These are phyloP conservation scores for Penicillium sclerotiorum DNA, from an alignment of 2,329 filamentous ascomycete genomes.

Conservation along the genomic window DNA sequence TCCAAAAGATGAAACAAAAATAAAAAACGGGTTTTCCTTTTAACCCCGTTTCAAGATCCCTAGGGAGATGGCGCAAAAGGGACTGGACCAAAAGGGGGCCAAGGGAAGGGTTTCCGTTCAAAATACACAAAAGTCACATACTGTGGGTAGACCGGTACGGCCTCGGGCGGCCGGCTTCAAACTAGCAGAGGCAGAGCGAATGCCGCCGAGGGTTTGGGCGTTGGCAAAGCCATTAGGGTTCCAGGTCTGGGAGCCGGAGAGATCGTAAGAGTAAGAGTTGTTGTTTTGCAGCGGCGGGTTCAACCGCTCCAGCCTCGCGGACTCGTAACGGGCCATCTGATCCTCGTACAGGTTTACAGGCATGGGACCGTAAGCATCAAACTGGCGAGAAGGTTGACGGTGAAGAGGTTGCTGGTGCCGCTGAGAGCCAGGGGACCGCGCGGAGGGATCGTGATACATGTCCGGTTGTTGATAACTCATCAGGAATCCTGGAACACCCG, in stretches of 20 bases:
- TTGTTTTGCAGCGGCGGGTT: conserved; percentile 61
- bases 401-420: conserved; percentile 67
- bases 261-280: conserved; percentile 69
- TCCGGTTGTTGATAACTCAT: conserved; percentile 46
- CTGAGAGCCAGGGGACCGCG: conserved; percentile 74
- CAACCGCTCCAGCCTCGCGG: conserved; percentile 58
- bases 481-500: conserved; percentile 29
- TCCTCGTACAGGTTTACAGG: conserved; percentile 73
- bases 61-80: background rate
- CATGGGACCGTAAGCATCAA: conserved; percentile 72
- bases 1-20: too few species aligned
- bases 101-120: conserved; percentile 1
- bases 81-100: background rate
- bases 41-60: background rate
- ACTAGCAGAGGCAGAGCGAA: conserved; percentile 59
- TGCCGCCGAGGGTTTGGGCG: conserved; percentile 65
- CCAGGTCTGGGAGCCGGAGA: conserved; percentile 74
- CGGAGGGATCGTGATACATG: conserved; percentile 69
- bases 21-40: too few species aligned
- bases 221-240: conserved; percentile 72
- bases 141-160: conserved; percentile 69
- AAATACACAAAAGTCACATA: conserved; percentile 52
- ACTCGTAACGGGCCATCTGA: conserved; percentile 60
- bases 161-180: conserved; percentile 60
- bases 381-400: conserved; percentile 74